Conservation (phyloP, 352 stramenopile genomes). For the Phytopythium litorale region DNA sequence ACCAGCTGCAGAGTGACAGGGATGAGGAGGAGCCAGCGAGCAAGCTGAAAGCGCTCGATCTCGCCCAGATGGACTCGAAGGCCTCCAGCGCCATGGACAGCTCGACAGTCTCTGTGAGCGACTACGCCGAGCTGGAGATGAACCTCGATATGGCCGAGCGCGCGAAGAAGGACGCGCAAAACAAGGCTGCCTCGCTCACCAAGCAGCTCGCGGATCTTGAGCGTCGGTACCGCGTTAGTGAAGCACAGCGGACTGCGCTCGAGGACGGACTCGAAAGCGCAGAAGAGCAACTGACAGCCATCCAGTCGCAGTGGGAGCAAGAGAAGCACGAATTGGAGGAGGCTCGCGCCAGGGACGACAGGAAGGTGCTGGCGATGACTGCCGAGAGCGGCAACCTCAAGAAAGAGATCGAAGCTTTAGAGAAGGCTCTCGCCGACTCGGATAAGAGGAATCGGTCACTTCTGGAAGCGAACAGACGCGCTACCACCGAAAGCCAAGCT, state of each 20-base stretch:
- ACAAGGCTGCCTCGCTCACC: conserved; percentile 16
- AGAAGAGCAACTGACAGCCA: conserved; percentile 44
- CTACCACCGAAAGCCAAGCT: conserved; percentile 20
- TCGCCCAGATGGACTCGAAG: conserved; percentile 11
- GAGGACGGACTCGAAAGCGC: conserved; percentile 39
- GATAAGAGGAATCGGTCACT: conserved; percentile 27
- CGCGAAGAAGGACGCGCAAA: conserved; percentile 24
- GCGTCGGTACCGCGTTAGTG: conserved; percentile 34
- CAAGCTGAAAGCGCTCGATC: conserved; percentile 35
- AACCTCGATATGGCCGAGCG: conserved; percentile 26
- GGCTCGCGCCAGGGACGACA: conserved; percentile 29
- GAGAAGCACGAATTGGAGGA: conserved; percentile 50
- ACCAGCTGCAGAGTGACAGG: conserved; percentile 47
- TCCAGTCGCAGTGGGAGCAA: conserved; percentile 56
- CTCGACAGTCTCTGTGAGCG: conserved; percentile 16
- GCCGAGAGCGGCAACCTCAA: conserved; percentile 39
- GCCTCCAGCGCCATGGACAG: conserved; percentile 18
- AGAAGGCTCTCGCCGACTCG: conserved; percentile 17
- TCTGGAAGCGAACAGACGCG: conserved; percentile 21
- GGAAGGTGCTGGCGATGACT: conserved; percentile 20
- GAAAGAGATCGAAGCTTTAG: conserved; percentile 35
- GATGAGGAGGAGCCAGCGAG: conserved; percentile 38
- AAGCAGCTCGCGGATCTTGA: conserved; percentile 36
- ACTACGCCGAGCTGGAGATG: conserved; percentile 24
- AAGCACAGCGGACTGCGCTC: conserved; percentile 37